Evolutionary conservation across 495 filamentous ascomycete species (phyloP), one percentile per base, ranked within the genome.

Genomic region (Immersiella caudata): DNA sequence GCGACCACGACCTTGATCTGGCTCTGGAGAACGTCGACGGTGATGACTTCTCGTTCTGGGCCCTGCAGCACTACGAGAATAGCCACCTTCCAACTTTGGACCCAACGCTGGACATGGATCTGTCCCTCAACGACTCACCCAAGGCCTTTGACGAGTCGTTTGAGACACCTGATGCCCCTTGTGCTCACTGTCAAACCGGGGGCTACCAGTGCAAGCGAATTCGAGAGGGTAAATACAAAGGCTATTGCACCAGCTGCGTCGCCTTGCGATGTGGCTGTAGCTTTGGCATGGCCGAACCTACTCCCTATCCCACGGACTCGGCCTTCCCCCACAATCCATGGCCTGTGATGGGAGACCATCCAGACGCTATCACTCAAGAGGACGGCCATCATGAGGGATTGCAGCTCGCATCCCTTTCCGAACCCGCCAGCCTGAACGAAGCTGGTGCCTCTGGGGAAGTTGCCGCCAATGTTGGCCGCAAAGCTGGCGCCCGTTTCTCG

Each of bases 191-290:
- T 75, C 81, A 83, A 36, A 76, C 82, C 14, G 87, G 85, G 77
- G 82, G 87, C 24, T 86, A 93, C 64, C 84, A 93, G 68, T 96
- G 92, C 81, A 93, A 93, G 77, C 80, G 88, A 58, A 87, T 90
- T 50, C 84, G 84, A 40, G 84, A 91, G 74, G 89, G 90, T 78
- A 82, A 84, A 63, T 85, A 89, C 74, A 85, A 86, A 70, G 85
- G 84, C 63, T 86, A 85, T 26, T 96, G 92, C 77, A 93, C 90
- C 3, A 89, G 89, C 68, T 96, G 92, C 73, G 88, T 90, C 68
- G 90, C 90, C 24, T 82, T 94, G 20, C 91, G 87, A 52, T 85
- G 89, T 54, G 83, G 85, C 65, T 94, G 91, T 81, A 93, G 89
- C 76, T 90, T 93, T 62, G 81, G 79, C 3, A 35, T 70, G 21